Evolutionary conservation across 441 rosid genomes (phyloP), one percentile per base, ranked within the genome.

Genomic region (Mallotus japonicus): DNA sequence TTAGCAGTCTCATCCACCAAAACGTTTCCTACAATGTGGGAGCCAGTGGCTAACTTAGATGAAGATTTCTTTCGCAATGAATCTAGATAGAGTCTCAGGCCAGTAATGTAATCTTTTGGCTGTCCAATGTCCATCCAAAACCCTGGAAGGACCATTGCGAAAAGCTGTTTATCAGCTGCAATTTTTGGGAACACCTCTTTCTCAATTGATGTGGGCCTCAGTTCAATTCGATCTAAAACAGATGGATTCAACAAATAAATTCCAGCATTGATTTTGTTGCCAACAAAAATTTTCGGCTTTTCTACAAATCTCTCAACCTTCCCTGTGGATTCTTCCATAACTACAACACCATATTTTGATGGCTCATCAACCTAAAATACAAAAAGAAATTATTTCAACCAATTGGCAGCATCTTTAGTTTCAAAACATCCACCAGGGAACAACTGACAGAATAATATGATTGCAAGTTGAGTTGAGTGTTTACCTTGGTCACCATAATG

Each of bases 91-190:
- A 92, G 97, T 74, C 92, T 89, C 65, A 92, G 80, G n/a, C 98
- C 99, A 0, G 92, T 84, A 49, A 95, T 92, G 88, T 95, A 95
- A 72, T 95, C 99, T 75, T 85, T 87, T 20, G 99, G 99, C 80
- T 95, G 98, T 63, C 99, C 99, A 69, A 95, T 89, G 85, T 92
- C 99, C 99, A 95, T 95, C 99, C 99, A 95, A 62, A 95, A 95
- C 28, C 99, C 99, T 0, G 97, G 96, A 37, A 95, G 88, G 60
- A 91, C 99, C 98, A 95, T 92, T 3, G 97, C 98, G 12, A 73
- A 92, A 67, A 95, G 97, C 75, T 85, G 83, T 65, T 84, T 78
- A 14, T 85, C 90, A 6, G 93, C 83, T 13, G 96, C 98, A 68
- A 95, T 92, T 82, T 89, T 88, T 2, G 99, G 99, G 89, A 95